Base-by-base conservation (phyloP, 2,329 filamentous ascomycete genomes). In the Botrytis sinoallii region DNA sequence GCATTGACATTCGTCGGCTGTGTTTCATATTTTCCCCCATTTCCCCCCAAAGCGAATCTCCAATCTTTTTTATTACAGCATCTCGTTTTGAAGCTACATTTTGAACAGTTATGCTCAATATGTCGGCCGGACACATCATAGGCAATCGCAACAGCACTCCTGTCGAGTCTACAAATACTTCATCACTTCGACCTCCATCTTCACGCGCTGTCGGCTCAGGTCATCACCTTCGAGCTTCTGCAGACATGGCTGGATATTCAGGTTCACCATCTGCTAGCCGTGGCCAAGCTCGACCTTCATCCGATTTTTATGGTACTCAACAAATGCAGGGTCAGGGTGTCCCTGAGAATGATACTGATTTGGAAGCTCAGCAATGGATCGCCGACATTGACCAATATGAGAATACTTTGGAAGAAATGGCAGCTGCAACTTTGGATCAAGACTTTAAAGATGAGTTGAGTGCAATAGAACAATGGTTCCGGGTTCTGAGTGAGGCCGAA, bases 361-460 rank as follows among this genome's bases (percentile, higher is more conserved):
- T 95, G 84, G 93, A 95, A 77, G 94, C 95, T 69, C 95, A 98
- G 85, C 95, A 99, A 84, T 99, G 96, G 96, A 95, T 99, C 79
- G 94, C 95, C 73, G 96, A 99, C 80, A 98, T 99, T 78, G 96
- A 99, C 82, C 95, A 98, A 83, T 98, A 98, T 81, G 96, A 99
- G 86, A 97, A 91, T n/a, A 99, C 96, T 1, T 84, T 99, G 80
- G 96, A 98, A 84, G 96, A 99, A 83, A 99, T 99, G 96, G 96
- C 96, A 61, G 95, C 95, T 46, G 96, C 96, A 42, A 98, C 96
- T n/a, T 86, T 98, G 72, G 96, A 99, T 82, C 96, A 99, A 85
- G 96, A 99, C 82, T 99, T 99, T 87, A 99, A 99, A 85, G 96
- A 98, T 84, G 96, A 99, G 84, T 89, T 99, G 75, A 98, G 94